A percentile compares a stretch with the other conserved stretches of the same genome.
These are phyloP conservation scores for Gynostemma pentaphyllum DNA, from an alignment of 306 rosid species.

Conservation along the genomic window DNA sequence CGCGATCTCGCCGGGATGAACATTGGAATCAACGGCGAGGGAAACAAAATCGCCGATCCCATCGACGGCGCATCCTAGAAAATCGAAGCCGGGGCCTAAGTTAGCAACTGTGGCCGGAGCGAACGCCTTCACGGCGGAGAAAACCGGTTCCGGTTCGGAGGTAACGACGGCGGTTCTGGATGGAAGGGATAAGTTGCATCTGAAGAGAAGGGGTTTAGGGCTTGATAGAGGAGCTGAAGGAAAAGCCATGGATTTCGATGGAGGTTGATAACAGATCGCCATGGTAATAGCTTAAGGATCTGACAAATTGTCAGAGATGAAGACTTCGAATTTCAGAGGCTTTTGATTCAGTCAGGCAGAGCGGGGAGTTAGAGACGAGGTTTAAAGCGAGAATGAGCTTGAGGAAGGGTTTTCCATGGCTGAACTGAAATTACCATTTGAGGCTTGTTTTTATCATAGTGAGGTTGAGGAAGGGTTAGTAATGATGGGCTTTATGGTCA, in stretches of 20 bases:
- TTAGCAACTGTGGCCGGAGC: conserved; percentile 85
- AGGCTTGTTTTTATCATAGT: neutral
- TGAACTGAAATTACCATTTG: neutral
- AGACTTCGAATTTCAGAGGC: neutral
- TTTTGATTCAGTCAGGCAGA: neutral
- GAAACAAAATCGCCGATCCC: conserved; percentile 71
- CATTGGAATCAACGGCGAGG: conserved; percentile 43
- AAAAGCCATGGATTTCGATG: conserved; percentile 15
- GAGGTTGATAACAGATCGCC: conserved; percentile 31
- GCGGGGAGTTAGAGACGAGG: neutral
- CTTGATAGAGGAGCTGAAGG: neutral
- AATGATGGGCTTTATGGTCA: neutral
- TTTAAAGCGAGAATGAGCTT: neutral
- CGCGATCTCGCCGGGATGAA: conserved; percentile 53
- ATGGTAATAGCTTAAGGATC: conserved; percentile 14
- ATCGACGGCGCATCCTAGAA: conserved; percentile 78
- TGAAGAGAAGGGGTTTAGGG: conserved; percentile 14
- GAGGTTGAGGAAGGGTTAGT: neutral
- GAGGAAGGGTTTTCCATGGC: neutral
- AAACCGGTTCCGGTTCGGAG: conserved; percentile 48
- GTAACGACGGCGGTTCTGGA: conserved; percentile 9
- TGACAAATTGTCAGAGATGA: neutral
- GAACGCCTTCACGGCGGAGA: conserved; percentile 47
- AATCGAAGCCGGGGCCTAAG: conserved; percentile 88
- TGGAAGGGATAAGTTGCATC: conserved; percentile 45